Conservation (phyloP, 805 yeast genomes). For the Nadsonia fulvescens region DNA sequence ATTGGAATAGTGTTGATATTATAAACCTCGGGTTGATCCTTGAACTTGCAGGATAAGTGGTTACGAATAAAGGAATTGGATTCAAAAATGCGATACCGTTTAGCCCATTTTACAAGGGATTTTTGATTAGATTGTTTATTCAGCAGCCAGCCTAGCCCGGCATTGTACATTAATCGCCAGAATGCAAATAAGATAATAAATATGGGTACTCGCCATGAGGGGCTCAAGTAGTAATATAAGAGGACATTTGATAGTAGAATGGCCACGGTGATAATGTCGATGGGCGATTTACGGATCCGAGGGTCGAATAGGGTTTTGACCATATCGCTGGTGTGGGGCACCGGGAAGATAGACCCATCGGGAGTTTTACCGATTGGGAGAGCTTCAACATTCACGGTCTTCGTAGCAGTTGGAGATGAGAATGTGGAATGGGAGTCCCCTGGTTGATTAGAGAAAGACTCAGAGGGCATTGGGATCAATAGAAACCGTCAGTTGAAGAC, state of each 20-base stretch:
- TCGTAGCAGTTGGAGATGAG: too few species aligned
- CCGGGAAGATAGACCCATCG: constrained; percentile 18
- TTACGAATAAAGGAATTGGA: constrained; percentile 21
- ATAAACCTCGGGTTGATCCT: constrained; percentile 17
- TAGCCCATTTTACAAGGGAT: constrained; percentile 34
- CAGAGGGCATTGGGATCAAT: too few species aligned
- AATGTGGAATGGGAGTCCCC: too few species aligned
- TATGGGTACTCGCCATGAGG: constrained; percentile 15
- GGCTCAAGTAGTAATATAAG: constrained; percentile 15
- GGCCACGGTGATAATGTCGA: constrained; percentile 42
- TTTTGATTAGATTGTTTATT: constrained; percentile 46
- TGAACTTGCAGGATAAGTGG: constrained; percentile 32
- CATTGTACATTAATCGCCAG: constrained; percentile 63
- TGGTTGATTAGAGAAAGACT: too few species aligned
- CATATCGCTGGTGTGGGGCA: constrained; percentile 66
- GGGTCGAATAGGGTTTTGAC: constrained; percentile 69
- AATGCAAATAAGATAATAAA: constrained; percentile 43
- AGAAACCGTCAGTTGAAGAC: too few species aligned
- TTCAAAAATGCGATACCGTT: constrained; percentile 27
- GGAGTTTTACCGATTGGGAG: constrained; percentile 17
- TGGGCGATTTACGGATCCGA: constrained; percentile 43
- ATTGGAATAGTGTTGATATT: constrained; percentile 31
- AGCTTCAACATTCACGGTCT: too few species aligned
- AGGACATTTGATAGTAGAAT: constrained; percentile 21
- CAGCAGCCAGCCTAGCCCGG: constrained; percentile 60